phyloP scores from a whole-genome alignment of 495 filamentous ascomycete genomes.

The Thozetella sp. region DNA sequence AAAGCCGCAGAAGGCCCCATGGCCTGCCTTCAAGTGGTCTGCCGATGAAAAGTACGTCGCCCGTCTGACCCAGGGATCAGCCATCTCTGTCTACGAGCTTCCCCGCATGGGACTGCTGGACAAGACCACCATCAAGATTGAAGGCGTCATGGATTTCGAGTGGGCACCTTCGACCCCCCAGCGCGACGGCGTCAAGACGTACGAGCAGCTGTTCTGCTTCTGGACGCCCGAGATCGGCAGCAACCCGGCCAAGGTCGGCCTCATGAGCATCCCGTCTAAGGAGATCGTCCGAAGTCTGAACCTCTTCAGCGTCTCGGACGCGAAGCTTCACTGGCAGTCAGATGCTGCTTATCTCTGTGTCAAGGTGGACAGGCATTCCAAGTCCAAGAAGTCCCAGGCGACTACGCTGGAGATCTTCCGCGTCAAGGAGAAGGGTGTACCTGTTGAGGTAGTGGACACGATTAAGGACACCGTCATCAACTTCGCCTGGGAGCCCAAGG shows the following conservation, averaged over 20 bases:
- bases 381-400: conserved; percentile 95
- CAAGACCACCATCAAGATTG: conserved; percentile 89
- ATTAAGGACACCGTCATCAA: conserved; percentile 98
- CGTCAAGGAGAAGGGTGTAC: conserved; percentile 92
- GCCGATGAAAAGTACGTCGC: conserved; percentile 96
- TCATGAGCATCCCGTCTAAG: conserved; percentile 96
- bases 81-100: conserved; percentile 92
- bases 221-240: conserved; percentile 98
- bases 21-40: conserved; percentile 99
- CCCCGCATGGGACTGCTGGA: conserved; percentile 90
- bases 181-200: conserved; percentile 79
- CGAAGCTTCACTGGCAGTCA: conserved; percentile 97
- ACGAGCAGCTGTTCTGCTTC: conserved; percentile 96
- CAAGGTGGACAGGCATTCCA: conserved; percentile 98
- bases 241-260: conserved; percentile 94
- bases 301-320: conserved; percentile 95
- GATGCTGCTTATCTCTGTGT: conserved; percentile 93
- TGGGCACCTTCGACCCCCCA: conserved; percentile 85
- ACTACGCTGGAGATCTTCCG: conserved; percentile 99
- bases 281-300: conserved; percentile 91
- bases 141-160: conserved; percentile 96
- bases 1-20: conserved; percentile 87
- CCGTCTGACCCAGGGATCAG: conserved; percentile 81
- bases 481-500: conserved; percentile 98
- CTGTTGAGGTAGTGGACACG: conserved; percentile 95